Evolutionary conservation across 73 alveolate genomes (phyloP).

Genomic region (Effrenium voratum): DNA sequence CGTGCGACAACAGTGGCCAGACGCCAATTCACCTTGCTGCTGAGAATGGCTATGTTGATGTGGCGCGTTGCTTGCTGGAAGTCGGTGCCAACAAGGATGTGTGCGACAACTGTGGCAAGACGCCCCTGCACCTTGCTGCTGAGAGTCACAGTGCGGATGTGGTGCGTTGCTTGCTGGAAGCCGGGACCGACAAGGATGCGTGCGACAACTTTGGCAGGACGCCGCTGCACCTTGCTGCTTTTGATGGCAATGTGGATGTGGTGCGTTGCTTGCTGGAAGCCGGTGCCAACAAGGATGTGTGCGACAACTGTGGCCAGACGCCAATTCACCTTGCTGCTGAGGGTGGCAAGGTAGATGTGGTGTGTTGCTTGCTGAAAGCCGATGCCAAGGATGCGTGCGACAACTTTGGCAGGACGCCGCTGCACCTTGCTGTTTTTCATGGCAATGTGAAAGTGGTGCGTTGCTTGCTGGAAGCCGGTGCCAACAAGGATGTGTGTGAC

Average conservation of each 20-base stretch:
- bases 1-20: not conserved
- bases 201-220: not conserved
- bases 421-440: not conserved
- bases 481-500: not conserved
- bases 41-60: not conserved
- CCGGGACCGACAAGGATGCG: not conserved
- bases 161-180: not conserved
- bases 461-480: not conserved
- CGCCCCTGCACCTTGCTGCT: conserved; percentile 6
- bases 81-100: not conserved
- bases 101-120: not conserved
- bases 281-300: not conserved
- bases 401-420: not conserved
- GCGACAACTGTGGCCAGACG: not conserved
- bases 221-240: not conserved
- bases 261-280: conserved; percentile 7
- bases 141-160: not conserved
- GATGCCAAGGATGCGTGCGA: not conserved
- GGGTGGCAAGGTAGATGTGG: not conserved
- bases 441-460: not conserved
- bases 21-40: conserved; percentile 5
- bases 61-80: not conserved
- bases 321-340: not conserved
- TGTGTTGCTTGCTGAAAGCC: not conserved
- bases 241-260: not conserved